phyloP scores from a whole-genome alignment of 1,284 basidiomycete species.

The Cutaneotrichosporon arboriforme region DNA sequence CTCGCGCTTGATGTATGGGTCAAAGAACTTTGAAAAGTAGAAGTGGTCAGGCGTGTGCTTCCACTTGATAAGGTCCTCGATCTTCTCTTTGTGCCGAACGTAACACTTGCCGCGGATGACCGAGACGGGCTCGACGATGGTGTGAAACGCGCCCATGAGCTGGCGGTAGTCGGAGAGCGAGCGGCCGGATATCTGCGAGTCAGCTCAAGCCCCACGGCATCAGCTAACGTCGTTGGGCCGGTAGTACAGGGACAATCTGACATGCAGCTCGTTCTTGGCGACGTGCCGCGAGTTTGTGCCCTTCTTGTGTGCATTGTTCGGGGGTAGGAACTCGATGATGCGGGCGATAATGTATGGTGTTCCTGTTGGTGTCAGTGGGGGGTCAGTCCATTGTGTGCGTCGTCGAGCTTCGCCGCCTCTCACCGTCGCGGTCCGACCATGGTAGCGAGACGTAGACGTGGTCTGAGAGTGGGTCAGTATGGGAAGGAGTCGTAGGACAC shows the following conservation, averaged over 20 bases:
- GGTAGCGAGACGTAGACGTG: slow-evolving; percentile 91
- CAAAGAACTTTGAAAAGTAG: slow-evolving; percentile 89
- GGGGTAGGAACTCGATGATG: slow-evolving; percentile 90
- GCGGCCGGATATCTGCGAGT: slow-evolving; percentile 45
- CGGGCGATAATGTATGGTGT: slow-evolving; percentile 86
- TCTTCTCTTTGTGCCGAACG: slow-evolving; percentile 89
- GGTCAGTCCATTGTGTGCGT: neutral
- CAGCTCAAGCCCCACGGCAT: slow-evolving; percentile 29
- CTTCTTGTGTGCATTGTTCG: slow-evolving; percentile 46
- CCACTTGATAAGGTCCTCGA: slow-evolving; percentile 88
- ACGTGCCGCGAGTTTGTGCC: slow-evolving; percentile 13
- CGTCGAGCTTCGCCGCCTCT: slow-evolving; percentile 9
- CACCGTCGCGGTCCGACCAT: slow-evolving; percentile 84
- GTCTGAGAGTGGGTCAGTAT: slow-evolving; percentile 54
- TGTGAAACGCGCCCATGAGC: slow-evolving; percentile 88
- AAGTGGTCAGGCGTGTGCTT: slow-evolving; percentile 91
- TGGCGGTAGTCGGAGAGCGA: slow-evolving; percentile 73
- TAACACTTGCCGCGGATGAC: slow-evolving; percentile 86
- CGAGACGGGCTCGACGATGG: slow-evolving; percentile 86
- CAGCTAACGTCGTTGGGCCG: slow-evolving; percentile 56
- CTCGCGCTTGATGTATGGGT: slow-evolving; percentile 96
- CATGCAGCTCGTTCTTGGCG: slow-evolving; percentile 47
- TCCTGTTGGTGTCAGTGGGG: slow-evolving; percentile 20
- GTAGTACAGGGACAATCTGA: slow-evolving; percentile 88
- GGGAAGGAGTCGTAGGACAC: neutral